These are phyloP conservation scores for Xylariaceae sp. DNA, from an alignment of 2,329 filamentous ascomycete species.

Conservation along the genomic window DNA sequence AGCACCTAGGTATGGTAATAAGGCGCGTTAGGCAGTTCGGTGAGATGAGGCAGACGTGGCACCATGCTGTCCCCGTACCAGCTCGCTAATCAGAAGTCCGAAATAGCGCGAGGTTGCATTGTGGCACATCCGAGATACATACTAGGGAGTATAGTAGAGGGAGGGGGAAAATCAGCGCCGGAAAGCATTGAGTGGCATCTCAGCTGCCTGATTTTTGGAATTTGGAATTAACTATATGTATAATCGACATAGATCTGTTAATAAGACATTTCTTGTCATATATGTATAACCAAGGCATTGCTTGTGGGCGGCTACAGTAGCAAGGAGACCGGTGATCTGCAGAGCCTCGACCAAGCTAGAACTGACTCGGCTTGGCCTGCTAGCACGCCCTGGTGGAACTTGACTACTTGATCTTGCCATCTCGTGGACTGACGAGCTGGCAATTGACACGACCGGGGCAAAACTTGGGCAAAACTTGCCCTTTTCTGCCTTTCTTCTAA, in stretches of 20 bases:
- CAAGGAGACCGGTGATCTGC: slow-evolving; percentile 19
- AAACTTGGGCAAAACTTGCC: not conserved
- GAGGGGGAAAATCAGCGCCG: too few species aligned
- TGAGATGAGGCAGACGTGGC: not conserved
- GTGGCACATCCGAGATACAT: too few species aligned
- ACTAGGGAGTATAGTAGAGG: too few species aligned
- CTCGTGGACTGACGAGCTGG: not conserved
- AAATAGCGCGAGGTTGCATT: too few species aligned
- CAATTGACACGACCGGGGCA: not conserved
- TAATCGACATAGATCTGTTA: not conserved
- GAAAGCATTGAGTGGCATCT: not conserved
- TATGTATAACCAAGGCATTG: not conserved
- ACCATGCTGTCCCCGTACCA: too few species aligned
- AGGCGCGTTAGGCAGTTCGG: not conserved
- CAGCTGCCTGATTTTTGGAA: not conserved
- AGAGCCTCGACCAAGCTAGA: slow-evolving; percentile 28
- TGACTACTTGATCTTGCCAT: slow-evolving; percentile 9
- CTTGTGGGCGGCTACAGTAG: not conserved
- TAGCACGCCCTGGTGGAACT: not conserved
- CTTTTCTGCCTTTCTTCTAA: not conserved
- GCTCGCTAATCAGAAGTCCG: too few species aligned
- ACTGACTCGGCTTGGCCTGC: slow-evolving; percentile 19
- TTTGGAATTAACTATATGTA: not conserved
- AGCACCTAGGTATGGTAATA: not conserved
- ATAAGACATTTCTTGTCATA: not conserved